Evolutionary conservation across 352 stramenopile genomes (phyloP), one percentile per base, ranked within the genome.

Genomic region (Globisporangium alternatum): DNA sequence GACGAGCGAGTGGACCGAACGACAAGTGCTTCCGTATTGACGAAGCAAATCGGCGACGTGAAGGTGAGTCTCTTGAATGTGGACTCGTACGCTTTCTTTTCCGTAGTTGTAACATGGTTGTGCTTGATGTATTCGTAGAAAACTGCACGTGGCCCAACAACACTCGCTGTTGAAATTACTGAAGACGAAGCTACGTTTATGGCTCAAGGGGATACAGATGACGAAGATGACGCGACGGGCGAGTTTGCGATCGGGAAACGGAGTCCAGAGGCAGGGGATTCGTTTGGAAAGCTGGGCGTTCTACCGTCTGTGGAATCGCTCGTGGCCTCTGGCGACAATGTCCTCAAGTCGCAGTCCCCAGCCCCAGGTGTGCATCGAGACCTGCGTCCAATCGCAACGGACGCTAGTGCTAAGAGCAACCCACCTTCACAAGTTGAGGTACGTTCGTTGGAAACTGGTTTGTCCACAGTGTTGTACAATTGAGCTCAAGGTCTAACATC

Each of bases 141-240:
- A 45, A 2, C 12, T 31, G 21, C n/a, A 2, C 15, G n/a, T 28
- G 52, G 21, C 35, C 37, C 12, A 10, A 21, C 15, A 15, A 21
- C 15, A 15, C 9, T 58, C n/a, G 52, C 15, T 22, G 52, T 19
- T n/a, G 52, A 58, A n/a, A n/a, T 44, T 19, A n/a, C 37, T 28
- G 15, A 28, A 28, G 25, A 52, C 13, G 31, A 41, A 10, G 22
- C 48, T 9, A 49, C 47, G 6, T 61, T 61, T 13, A 51, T 49
- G 55, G 19, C 7, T 19, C 55, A 52, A 35, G 56, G 17, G 9
- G 56, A 62, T 28, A 54, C 56, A 13, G 56, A 62, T 22, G 56
- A 62, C 31, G 56, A 62, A 19, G 39, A 51, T 1, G 56, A 54
- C 28, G n/a, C 5, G 15, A 47, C 12, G 13, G n/a, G 19, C 30